Conservation (phyloP, 345 rosid genomes). For the Raphanus sativus region DNA sequence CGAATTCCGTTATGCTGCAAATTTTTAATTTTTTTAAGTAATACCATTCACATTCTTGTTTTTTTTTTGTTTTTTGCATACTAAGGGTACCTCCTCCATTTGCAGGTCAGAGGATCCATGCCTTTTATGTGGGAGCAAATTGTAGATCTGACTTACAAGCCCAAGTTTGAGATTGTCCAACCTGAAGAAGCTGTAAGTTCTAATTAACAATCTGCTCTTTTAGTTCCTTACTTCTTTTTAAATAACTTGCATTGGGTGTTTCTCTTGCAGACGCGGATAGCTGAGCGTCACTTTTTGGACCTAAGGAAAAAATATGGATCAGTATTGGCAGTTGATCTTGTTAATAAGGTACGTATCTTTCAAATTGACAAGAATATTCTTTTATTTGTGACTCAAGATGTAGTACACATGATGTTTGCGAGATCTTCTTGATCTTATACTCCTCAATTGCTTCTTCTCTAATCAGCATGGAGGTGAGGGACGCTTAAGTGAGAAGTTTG, state of each 20-base stretch:
- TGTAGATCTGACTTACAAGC: slow-evolving; percentile 96
- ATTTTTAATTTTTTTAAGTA: slow-evolving; percentile 1
- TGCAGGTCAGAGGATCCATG: slow-evolving; percentile 89
- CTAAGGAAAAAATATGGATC: slow-evolving; percentile 85
- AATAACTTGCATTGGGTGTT: slow-evolving; percentile 17
- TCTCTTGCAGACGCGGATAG: slow-evolving; percentile 59
- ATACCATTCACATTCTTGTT: neutral
- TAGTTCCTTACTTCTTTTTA: neutral
- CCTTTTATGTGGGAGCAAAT: slow-evolving; percentile 95
- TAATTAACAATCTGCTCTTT: slow-evolving; percentile 6
- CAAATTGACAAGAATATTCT: slow-evolving; percentile 8
- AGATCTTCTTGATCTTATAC: slow-evolving; percentile 12
- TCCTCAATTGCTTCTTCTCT: slow-evolving; percentile 32
- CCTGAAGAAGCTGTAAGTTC: slow-evolving; percentile 91
- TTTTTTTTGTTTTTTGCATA: too few species aligned
- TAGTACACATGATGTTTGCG: slow-evolving; percentile 1
- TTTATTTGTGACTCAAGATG: slow-evolving; percentile 25
- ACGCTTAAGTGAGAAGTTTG: slow-evolving; percentile 71
- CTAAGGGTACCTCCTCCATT: slow-evolving; percentile 11
- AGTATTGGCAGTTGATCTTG: slow-evolving; percentile 83
- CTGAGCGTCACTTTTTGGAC: slow-evolving; percentile 93
- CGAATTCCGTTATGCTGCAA: slow-evolving; percentile 4
- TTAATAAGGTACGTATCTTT: slow-evolving; percentile 62
- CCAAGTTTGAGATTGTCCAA: slow-evolving; percentile 86
- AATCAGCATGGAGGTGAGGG: slow-evolving; percentile 96